Evolutionary conservation across 805 yeast genomes (phyloP).

Genomic region (Lachancea waltii): DNA sequence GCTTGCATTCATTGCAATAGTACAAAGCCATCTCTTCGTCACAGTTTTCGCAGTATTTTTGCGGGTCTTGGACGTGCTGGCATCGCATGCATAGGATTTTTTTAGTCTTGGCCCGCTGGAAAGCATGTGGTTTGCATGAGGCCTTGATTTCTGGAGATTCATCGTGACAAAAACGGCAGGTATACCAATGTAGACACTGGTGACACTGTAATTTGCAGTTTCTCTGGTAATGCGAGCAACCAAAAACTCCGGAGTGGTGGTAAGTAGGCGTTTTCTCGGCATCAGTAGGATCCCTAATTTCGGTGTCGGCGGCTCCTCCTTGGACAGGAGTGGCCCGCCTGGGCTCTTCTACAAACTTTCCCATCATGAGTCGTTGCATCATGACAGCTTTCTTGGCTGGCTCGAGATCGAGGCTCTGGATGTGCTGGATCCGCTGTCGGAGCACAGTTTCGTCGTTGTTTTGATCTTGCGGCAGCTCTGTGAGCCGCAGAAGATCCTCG

Average conservation of each 20-base stretch:
- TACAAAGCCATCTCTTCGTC: constrained; percentile 62
- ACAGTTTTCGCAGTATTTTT: constrained; percentile 63
- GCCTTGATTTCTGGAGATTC: constrained; percentile 32
- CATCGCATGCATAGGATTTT: constrained; percentile 81
- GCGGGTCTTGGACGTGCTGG: constrained; percentile 65
- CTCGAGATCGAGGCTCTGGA: constrained; percentile 13
- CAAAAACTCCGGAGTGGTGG: constrained; percentile 46
- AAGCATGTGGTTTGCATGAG: constrained; percentile 39
- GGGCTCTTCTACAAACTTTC: constrained; percentile 48
- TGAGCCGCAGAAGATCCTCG: constrained; percentile 6
- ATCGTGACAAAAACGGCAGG: constrained; percentile 86
- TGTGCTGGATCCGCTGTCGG: constrained; percentile 15
- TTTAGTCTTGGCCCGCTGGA: constrained; percentile 51
- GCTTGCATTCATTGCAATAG: constrained; percentile 68
- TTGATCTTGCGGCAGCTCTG: constrained; percentile 7
- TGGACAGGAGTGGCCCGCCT: constrained; percentile 16
- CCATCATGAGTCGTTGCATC: constrained; percentile 63
- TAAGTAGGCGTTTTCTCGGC: constrained; percentile 45
- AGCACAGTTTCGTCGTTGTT: constrained; percentile 13
- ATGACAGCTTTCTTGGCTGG: constrained; percentile 25
- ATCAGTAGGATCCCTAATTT: constrained; percentile 36
- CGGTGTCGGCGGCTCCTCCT: constrained; percentile 9
- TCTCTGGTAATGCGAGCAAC: constrained; percentile 79
- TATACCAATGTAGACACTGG: constrained; percentile 63
- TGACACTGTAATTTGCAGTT: constrained; percentile 81